Conservation (phyloP, 805 yeast species). For the Yamadazyma sp. region DNA sequence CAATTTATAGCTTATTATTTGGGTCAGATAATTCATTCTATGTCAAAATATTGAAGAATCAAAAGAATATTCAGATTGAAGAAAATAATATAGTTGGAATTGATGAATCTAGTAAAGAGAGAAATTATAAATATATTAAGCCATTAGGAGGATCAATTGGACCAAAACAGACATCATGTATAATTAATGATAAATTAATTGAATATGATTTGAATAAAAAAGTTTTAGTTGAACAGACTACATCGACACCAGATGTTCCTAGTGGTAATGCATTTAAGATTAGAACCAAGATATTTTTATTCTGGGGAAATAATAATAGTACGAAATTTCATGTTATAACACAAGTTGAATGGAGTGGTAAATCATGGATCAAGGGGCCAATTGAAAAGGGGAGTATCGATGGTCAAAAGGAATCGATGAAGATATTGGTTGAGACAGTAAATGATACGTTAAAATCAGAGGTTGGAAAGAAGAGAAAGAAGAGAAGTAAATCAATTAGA, state of each 20-base stretch:
- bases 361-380: constrained; percentile 75
- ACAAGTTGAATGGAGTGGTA: constrained; percentile 66
- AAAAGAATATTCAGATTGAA: constrained; percentile 60
- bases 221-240: constrained; percentile 51
- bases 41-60: constrained; percentile 48
- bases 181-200: constrained; percentile 57
- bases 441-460: constrained; percentile 28
- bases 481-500: constrained; percentile 11
- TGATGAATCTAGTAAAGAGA: constrained; percentile 24
- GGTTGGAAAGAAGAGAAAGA: constrained; percentile 5
- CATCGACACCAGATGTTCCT: constrained; percentile 81
- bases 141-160: constrained; percentile 70
- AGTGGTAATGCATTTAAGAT: constrained; percentile 68
- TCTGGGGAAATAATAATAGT: constrained; percentile 60
- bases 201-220: constrained; percentile 46
- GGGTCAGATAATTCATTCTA: constrained; percentile 54
- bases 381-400: constrained; percentile 72
- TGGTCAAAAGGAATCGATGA: constrained; percentile 65
- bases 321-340: constrained; percentile 55
- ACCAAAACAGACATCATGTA: constrained; percentile 71
- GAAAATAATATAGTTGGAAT: constrained; percentile 36
- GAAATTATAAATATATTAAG: constrained; percentile 58
- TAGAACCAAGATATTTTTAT: constrained; percentile 51
- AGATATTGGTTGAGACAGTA: constrained; percentile 45
- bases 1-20: constrained; percentile 54